Evolutionary conservation across 345 rosid species (phyloP).

Genomic region (Gossypium turneri): DNA sequence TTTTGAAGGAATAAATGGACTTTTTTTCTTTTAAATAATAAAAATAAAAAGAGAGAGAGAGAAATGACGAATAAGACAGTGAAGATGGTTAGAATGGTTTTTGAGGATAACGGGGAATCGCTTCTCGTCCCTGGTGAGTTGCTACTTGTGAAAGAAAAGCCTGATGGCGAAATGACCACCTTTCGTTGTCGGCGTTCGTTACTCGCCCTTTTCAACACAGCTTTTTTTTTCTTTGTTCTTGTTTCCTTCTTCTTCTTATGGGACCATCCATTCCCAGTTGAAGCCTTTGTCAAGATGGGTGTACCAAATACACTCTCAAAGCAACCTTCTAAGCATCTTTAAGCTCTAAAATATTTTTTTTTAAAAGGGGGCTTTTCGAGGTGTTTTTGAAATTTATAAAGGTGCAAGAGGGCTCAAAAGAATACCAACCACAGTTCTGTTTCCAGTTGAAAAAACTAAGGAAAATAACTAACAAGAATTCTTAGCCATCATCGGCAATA

Average conservation of each 20-base stretch:
- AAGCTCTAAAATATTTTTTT: background rate
- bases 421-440: background rate
- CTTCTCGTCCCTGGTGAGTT: background rate
- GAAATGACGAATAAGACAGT: background rate
- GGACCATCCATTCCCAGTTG: slow-evolving; percentile 3
- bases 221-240: background rate
- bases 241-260: background rate
- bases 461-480: background rate
- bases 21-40: background rate
- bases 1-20: background rate
- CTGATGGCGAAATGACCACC: slow-evolving; percentile 5
- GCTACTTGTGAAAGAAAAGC: background rate
- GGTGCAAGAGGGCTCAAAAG: background rate
- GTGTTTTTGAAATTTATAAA: background rate
- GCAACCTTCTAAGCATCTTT: background rate
- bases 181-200: background rate
- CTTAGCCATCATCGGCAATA: background rate
- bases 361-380: background rate
- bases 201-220: background rate
- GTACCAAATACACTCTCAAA: background rate
- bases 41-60: too few relatives aligned
- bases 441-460: background rate
- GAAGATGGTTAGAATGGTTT: background rate
- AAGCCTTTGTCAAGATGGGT: background rate
- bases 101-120: background rate